Evolutionary conservation across 2,329 filamentous ascomycete genomes (phyloP), one percentile per base, ranked within the genome.

Genomic region (Aspergillus clavatus): DNA sequence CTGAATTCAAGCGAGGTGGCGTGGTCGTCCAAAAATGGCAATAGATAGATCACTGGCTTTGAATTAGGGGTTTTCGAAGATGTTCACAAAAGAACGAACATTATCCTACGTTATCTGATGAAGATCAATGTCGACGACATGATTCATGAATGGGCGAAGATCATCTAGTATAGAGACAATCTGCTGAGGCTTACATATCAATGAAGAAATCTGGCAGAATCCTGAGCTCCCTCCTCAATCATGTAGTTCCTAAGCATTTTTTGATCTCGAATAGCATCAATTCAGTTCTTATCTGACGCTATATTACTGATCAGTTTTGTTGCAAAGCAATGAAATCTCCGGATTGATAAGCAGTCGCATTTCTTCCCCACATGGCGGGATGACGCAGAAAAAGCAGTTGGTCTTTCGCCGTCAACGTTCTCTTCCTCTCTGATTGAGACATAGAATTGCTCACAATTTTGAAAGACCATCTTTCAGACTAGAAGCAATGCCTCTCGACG

Each of bases 11-110:
- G 57, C 65, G 73, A 19, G 73, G 73, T 40, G 73, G 73, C 22
- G 72, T 74, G 18, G 67, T 76, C 28, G 71, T 76, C 14, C 73
- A 76, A 59, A 75, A 74, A 54, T 76, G 72, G 72, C 61, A 58
- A 57, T 67, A 52, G 46, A n/a, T n/a, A n/a, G n/a, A n/a, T n/a
- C n/a, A n/a, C n/a, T n/a, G n/a, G n/a, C n/a, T n/a, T n/a, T n/a
- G n/a, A n/a, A n/a, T n/a, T n/a, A n/a, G n/a, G n/a, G n/a, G n/a
- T n/a, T n/a, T n/a, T n/a, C n/a, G n/a, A n/a, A n/a, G n/a, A n/a
- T n/a, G n/a, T n/a, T n/a, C n/a, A n/a, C n/a, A n/a, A n/a, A n/a
- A n/a, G n/a, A n/a, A n/a, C n/a, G 23, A 24, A 8, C 23, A 24
- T 24, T 8, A 24, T 24, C 8, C 23, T 24, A 8, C 23, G 23